Conservation (phyloP, 129 eudicot genomes). For the Heracleum sosnowskyi region DNA sequence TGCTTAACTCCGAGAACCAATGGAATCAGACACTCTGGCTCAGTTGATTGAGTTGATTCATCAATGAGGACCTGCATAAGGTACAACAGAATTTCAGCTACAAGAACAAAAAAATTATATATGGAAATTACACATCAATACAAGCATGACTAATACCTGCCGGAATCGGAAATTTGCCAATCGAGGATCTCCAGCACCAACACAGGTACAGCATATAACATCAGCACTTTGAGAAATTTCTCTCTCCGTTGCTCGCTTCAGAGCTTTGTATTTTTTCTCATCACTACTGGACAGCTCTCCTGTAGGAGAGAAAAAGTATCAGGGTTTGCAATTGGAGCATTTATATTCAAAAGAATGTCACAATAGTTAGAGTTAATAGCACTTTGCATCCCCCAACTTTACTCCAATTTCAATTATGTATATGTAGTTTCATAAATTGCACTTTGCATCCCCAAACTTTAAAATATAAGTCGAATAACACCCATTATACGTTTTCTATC, state of each 20-base stretch:
- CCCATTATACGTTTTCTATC: too few relatives aligned
- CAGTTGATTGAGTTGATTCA: conserved; percentile 81
- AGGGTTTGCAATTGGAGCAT: neutral
- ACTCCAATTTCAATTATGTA: too few relatives aligned
- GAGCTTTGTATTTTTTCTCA: conserved; percentile 73
- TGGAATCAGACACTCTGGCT: conserved; percentile 81
- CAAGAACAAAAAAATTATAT: neutral
- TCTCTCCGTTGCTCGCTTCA: conserved; percentile 82
- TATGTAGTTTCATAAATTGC: too few relatives aligned
- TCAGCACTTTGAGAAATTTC: conserved; percentile 92
- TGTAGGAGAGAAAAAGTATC: conserved; percentile 14
- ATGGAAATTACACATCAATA: neutral
- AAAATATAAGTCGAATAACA: too few relatives aligned
- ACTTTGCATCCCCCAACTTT: too few relatives aligned
- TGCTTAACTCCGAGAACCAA: conserved; percentile 83
- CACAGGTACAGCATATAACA: conserved; percentile 86
- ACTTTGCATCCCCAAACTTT: too few relatives aligned
- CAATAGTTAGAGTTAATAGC: too few relatives aligned
- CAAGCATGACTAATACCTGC: conserved; percentile 31
- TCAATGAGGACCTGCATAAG: conserved; percentile 67
- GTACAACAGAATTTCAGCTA: neutral
- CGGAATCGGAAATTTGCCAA: conserved; percentile 75
- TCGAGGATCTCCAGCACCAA: conserved; percentile 91
- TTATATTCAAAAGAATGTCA: neutral
- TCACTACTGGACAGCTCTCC: conserved; percentile 82